These are phyloP conservation scores for Pleurotus sapidus DNA, from an alignment of 768 basidiomycete genomes.

Conservation along the genomic window DNA sequence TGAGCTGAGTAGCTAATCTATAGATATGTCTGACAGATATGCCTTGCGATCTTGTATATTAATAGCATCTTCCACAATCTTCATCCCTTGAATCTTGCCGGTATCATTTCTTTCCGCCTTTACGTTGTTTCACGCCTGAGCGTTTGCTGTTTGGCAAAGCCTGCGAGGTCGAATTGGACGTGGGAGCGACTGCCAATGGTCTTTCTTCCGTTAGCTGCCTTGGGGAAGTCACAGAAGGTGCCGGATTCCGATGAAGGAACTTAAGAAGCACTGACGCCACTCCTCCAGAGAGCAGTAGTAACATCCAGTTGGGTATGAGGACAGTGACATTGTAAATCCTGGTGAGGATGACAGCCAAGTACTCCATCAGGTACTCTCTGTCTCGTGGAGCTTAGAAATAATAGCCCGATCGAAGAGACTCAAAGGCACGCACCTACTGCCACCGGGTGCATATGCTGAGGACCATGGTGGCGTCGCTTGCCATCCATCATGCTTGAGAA, in stretches of 20 bases:
- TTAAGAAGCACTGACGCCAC: conserved; percentile 67
- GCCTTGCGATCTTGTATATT: conserved; percentile 6
- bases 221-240: conserved; percentile 1
- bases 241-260: conserved; percentile 47
- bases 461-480: conserved; percentile 65
- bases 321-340: conserved; percentile 50
- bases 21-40: conserved; percentile 6
- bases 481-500: conserved; percentile 66
- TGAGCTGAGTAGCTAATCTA: conserved; percentile 6
- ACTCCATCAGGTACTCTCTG: conserved; percentile 71
- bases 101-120: conserved; percentile 11
- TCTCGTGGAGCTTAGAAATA: background rate
- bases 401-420: background rate
- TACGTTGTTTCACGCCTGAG: conserved; percentile 11
- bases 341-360: conserved; percentile 46
- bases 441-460: conserved; percentile 70
- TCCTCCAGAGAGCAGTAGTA: conserved; percentile 64
- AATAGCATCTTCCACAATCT: conserved; percentile 3
- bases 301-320: conserved; percentile 67
- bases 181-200: conserved; percentile 1
- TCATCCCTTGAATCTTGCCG: conserved; percentile 5
- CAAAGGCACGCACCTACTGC: conserved; percentile 48
- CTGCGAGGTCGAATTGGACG: conserved; percentile 3
- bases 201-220: background rate
- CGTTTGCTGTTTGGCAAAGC: conserved; percentile 3